Base-by-base conservation (phyloP, 495 filamentous ascomycete species). In the Annulohypoxylon nitens region DNA sequence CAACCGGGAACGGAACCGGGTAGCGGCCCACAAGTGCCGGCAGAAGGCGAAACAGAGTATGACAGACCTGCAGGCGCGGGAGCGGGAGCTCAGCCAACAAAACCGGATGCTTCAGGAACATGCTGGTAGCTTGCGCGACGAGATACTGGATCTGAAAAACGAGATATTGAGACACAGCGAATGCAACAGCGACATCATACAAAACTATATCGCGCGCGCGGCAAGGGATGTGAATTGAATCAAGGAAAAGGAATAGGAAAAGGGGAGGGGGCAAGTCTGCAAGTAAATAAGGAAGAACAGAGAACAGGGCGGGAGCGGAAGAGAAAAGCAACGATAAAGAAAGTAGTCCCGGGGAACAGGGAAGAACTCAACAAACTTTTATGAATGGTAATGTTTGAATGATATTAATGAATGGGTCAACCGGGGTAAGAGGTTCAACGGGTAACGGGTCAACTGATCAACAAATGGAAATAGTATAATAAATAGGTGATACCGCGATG, bases 1-100 rank as follows among this genome's bases (percentile, higher is more conserved):
- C 8, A 74, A 77, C 55, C 78, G 78, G 25, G 89, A 91, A 71
- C 88, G 90, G 45, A 93, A 92, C 66, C 88, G 90, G 2, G 74
- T 90, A 2, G 90, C 90, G 5, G 90, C 90, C 4, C 88, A 86
- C 76, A 92, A 92, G 70, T 93, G 90, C 74, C 88, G 90, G 7
- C 86, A 88, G 75, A 91, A 91, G 79, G 90, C 91, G 74, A 92
- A 92, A 58, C 85, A 87, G 39, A 85, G 85, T 58, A 83, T 82
- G 4, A 73, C 82, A 25, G 69, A 78, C 8, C 81, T 89, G 8
- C 86, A 88, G 62, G 66, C 57, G 33, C 69, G 69, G 11, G 80
- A 80, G 60, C 73, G 60, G 6, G 69, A 75, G 18, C 64, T 77
- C 12, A 69, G 71, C 47, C 58, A 58, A 33, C 75, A 75, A 16